Conservation (phyloP, 2,329 filamentous ascomycete genomes). For the Nigrospora sphaerica region DNA sequence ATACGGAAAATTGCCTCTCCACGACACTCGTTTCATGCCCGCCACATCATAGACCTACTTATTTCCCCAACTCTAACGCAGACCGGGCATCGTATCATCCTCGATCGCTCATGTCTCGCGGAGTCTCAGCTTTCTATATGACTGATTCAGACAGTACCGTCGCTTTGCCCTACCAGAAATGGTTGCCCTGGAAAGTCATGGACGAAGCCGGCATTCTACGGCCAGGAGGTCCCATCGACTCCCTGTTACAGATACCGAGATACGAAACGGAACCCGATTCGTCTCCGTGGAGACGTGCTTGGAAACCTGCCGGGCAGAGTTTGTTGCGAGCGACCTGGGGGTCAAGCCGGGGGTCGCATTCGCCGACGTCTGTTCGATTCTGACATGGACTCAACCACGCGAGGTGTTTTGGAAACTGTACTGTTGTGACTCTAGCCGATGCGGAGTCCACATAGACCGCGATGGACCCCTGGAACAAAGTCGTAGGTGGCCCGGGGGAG, state of each 20-base stretch:
- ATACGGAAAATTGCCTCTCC: conserved; percentile 8
- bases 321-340: conserved; percentile 1
- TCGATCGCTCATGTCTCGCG: not conserved
- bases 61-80: conserved; percentile 3
- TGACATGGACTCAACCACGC: conserved; percentile 13
- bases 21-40: conserved; percentile 14
- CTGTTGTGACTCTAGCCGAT: conserved; percentile 43
- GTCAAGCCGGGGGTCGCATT: conserved; percentile 5
- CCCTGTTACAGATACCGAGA: too few species aligned
- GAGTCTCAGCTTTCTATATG: conserved; percentile 1
- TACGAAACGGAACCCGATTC: too few species aligned
- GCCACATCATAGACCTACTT: conserved; percentile 2
- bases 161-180: not conserved
- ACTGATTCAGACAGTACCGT: not conserved
- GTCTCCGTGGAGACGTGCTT: not conserved
- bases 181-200: not conserved
- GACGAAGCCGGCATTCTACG: too few species aligned
- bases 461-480: conserved; percentile 23
- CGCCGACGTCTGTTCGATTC: conserved; percentile 13
- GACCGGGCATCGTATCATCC: too few species aligned
- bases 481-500: conserved; percentile 28
- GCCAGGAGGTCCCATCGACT: too few species aligned
- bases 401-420: conserved; percentile 37
- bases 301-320: not conserved
- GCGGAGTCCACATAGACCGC: conserved; percentile 34